Conservation (phyloP, 352 stramenopile genomes). For the Globisporangium paddicum region DNA sequence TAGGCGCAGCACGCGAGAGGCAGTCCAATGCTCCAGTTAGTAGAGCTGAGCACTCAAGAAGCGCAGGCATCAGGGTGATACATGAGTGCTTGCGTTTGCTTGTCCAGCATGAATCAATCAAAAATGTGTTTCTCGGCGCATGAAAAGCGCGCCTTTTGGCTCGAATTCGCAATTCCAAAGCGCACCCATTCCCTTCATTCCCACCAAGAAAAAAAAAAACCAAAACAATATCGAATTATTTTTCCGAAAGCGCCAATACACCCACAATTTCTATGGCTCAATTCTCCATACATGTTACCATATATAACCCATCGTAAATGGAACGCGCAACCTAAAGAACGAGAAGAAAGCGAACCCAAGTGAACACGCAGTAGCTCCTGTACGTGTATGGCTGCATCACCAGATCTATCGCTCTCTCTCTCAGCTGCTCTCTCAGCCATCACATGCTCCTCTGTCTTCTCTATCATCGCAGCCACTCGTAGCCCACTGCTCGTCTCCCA, state of each 20-base stretch:
- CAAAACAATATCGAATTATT: background rate
- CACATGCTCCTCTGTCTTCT: background rate
- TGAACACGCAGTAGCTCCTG: background rate
- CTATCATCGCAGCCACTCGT: background rate
- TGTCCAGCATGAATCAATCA: background rate
- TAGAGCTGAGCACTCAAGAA: background rate
- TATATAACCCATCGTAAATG: background rate
- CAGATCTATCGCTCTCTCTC: background rate
- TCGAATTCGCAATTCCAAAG: background rate
- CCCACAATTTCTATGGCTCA: background rate
- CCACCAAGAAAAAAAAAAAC: background rate
- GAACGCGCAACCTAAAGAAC: background rate
- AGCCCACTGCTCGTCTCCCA: background rate
- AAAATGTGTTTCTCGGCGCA: background rate
- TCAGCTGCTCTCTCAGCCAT: constrained; percentile 1
- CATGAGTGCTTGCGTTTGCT: background rate
- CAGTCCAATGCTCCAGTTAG: background rate
- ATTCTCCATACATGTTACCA: background rate
- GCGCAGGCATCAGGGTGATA: background rate
- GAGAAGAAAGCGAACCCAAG: constrained; percentile 5
- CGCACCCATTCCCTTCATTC: background rate
- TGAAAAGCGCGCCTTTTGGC: background rate
- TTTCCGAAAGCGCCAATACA: background rate
- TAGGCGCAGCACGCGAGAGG: constrained; percentile 7
- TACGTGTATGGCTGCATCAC: background rate